These are phyloP conservation scores for Sechiopsis laciniata DNA, from an alignment of 306 rosid species.

Conservation along the genomic window DNA sequence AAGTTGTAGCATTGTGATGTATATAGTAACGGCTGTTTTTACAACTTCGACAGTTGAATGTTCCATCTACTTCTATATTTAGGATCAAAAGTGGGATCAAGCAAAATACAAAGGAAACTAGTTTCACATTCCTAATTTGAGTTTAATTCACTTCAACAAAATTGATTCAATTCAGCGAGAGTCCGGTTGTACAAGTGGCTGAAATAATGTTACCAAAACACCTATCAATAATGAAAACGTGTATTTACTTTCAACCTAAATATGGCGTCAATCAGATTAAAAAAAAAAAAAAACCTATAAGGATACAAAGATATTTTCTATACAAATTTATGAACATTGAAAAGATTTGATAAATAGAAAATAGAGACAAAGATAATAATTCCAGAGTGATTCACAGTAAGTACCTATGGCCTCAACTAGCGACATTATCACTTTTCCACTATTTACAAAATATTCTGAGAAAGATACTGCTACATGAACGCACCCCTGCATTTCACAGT, in stretches of 20 bases:
- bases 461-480: constrained; percentile 45
- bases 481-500: constrained; percentile 58
- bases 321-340: background rate
- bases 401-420: constrained; percentile 87
- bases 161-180: too few species aligned
- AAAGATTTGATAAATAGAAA: background rate
- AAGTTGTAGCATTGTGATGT: too few species aligned
- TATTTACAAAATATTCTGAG: constrained; percentile 43
- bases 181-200: too few species aligned
- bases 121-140: too few species aligned
- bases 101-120: too few species aligned
- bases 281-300: background rate
- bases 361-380: constrained; percentile 11
- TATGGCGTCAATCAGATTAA: background rate
- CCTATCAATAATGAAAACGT: too few species aligned
- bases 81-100: too few species aligned
- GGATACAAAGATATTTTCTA: background rate
- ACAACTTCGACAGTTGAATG: too few species aligned
- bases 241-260: background rate
- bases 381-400: constrained; percentile 19
- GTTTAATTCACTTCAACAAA: too few species aligned
- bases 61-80: too few species aligned
- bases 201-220: too few species aligned
- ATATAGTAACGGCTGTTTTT: too few species aligned
- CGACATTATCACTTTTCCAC: constrained; percentile 51